Percentiles rank a stretch among this genome's conserved stretches.
Conservation (phyloP, 257 asterid species). For the Hygrophila difformis region DNA sequence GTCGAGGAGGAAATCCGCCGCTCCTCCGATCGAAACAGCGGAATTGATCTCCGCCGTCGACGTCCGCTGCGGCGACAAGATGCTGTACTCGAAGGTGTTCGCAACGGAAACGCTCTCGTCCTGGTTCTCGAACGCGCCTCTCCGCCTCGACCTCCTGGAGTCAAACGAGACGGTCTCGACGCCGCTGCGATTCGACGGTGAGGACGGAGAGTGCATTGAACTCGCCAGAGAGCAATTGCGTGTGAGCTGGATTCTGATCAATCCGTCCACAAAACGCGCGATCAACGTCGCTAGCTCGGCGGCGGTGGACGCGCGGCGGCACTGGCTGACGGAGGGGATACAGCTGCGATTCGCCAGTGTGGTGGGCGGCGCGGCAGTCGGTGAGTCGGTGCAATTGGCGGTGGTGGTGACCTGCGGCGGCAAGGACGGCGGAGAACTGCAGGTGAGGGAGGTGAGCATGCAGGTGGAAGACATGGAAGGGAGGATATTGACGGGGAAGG, state of each 20-base stretch:
- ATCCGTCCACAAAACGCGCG: constrained; percentile 42
- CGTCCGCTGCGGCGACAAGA: constrained; percentile 28
- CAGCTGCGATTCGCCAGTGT: constrained; percentile 45
- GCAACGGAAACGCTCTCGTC: constrained; percentile 33
- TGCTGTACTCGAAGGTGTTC: constrained; percentile 41
- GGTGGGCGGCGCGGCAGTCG: constrained; percentile 22
- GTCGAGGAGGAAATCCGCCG: neutral
- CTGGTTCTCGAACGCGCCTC: constrained; percentile 56
- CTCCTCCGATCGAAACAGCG: neutral
- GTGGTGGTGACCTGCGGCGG: constrained; percentile 60
- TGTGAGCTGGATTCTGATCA: constrained; percentile 71
- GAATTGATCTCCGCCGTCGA: constrained; percentile 68
- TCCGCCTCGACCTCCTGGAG: constrained; percentile 48
- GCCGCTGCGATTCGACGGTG: constrained; percentile 34
- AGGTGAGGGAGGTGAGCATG: constrained; percentile 54
- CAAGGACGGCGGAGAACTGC: constrained; percentile 44
- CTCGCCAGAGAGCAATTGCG: constrained; percentile 32
- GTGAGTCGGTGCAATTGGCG: constrained; percentile 34
- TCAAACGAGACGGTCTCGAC: constrained; percentile 36
- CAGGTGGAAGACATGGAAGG: constrained; percentile 87
- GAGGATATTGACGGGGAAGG: constrained; percentile 36
- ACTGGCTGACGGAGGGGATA: constrained; percentile 62
- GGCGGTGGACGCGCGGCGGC: constrained; percentile 52
- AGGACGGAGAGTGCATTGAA: constrained; percentile 27
- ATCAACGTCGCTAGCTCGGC: constrained; percentile 45